A percentile compares a stretch with the other conserved stretches of the same genome.
These are phyloP conservation scores for Canariomyces notabilis DNA, from an alignment of 2,329 filamentous ascomycete species.

Conservation along the genomic window DNA sequence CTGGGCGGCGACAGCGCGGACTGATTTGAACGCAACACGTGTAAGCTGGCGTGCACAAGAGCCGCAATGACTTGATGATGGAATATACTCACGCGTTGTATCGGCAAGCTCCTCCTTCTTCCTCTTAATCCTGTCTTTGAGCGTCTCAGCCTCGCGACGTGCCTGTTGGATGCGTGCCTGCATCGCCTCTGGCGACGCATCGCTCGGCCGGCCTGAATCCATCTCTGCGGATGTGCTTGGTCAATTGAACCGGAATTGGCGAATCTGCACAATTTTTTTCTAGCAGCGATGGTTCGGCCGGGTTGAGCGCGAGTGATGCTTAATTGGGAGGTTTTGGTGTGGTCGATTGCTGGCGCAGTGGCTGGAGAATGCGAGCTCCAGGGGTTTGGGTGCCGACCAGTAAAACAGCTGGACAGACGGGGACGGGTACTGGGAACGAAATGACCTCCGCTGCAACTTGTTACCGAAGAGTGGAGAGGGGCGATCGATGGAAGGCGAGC, in stretches of 20 bases:
- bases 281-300: conserved; percentile 18
- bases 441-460: conserved; percentile 28
- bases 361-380: conserved; percentile 29
- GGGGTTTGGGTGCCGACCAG: conserved; percentile 25
- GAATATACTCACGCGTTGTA: conserved; percentile 74
- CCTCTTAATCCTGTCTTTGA: conserved; percentile 98
- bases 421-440: conserved; percentile 25
- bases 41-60: conserved; percentile 23
- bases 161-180: conserved; percentile 90
- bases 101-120: conserved; percentile 99
- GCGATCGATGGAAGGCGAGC: conserved; percentile 15
- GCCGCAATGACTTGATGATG: conserved; percentile 8
- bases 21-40: conserved; percentile 41
- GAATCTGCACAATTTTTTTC: conserved; percentile 6
- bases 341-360: conserved; percentile 17
- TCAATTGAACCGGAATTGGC: conserved; percentile 17
- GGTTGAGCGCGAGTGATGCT: conserved; percentile 16
- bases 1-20: conserved; percentile 86
- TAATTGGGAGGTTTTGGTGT: conserved; percentile 16
- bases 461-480: conserved; percentile 24
- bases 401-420: conserved; percentile 27
- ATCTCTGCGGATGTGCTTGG: conserved; percentile 35
- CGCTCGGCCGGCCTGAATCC: conserved; percentile 51
- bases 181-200: conserved; percentile 71
- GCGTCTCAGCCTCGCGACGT: conserved; percentile 91